Evolutionary conservation across 805 yeast genomes (phyloP), one percentile per base, ranked within the genome.

Genomic region (Metschnikowia santaceciliae): DNA sequence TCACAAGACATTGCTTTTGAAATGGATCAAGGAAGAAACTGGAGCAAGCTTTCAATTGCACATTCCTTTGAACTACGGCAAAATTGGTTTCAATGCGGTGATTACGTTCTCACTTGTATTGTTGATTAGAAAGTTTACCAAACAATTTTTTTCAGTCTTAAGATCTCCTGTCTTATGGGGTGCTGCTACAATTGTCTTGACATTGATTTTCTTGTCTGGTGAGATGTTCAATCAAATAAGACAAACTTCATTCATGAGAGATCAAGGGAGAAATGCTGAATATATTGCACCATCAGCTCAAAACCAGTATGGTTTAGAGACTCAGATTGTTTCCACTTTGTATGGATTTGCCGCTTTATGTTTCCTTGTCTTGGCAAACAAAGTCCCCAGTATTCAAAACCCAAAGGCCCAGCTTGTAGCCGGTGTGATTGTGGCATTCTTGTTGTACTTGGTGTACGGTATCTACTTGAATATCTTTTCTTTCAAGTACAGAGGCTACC

Each of bases 191-290:
- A 73, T 88, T n/a, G 71, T 86, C 50, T 59, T 79, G 17, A 78
- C 88, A 35, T 72, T 91, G 53, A 70, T 90, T 58, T 88, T 91
- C 75, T 82, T 80, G 44, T 76, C 92, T 6, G 99, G 99, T 15
- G 87, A 90, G 70, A 94, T 94, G 99, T 94, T 83, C 78, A 91
- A 90, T 67, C 79, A 81, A 58, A 94, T 94, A 55, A 82, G 97
- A 84, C 53, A 91, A 53, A 56, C 90, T 77, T 72, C 77, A 50
- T 57, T 45, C 35, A 45, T 57, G 43, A 40, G 41, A 14, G 59
- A 56, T 14, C 36, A 41, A 13, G 54, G 49, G 3, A 33, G 26
- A 2, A 23, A 23, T n/a, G 48, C 50, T 10, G 59, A 56, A 51
- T 51, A 56, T 30, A 48, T 56, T 33, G 48, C 52, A 1, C 46